These are phyloP conservation scores for Heterococcus sp. DNA, from an alignment of 108 stramenopile species.

Conservation along the genomic window DNA sequence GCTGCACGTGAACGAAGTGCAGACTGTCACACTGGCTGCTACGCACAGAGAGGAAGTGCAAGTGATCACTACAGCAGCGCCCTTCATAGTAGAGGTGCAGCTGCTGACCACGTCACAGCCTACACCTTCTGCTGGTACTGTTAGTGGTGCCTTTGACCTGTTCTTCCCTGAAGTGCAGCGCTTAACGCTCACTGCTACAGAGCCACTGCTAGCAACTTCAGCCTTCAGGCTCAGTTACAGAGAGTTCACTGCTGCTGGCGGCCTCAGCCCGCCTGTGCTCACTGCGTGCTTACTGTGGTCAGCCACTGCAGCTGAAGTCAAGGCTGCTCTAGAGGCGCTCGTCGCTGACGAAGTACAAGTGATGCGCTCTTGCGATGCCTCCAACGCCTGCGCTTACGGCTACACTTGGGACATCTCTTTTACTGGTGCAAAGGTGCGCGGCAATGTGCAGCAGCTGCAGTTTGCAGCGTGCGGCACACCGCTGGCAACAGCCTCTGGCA, in stretches of 20 bases:
- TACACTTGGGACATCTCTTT: slow-evolving; percentile 62
- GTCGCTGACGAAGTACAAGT: slow-evolving; percentile 55
- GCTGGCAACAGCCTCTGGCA: slow-evolving; percentile 12
- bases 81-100: slow-evolving; percentile 68
- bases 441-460: slow-evolving; percentile 17
- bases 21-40: slow-evolving; percentile 64
- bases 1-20: slow-evolving; percentile 64
- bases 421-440: slow-evolving; percentile 51
- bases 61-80: slow-evolving; percentile 62
- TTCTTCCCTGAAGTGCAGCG: slow-evolving; percentile 49
- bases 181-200: neutral
- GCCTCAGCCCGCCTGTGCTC: no score
- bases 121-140: slow-evolving; percentile 6
- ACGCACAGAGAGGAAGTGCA: slow-evolving; percentile 70
- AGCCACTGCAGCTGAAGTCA: slow-evolving; percentile 58
- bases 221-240: slow-evolving; percentile 24
- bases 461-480: neutral
- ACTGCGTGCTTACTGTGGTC: neutral
- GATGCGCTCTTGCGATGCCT: slow-evolving; percentile 57
- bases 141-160: slow-evolving; percentile 42
- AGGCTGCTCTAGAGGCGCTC: slow-evolving; percentile 62
- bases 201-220: neutral
- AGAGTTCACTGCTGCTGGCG: neutral
- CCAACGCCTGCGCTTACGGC: slow-evolving; percentile 53
- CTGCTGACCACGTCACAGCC: slow-evolving; percentile 52